Percentiles rank a stretch among this genome's conserved stretches.
phyloP scores from a whole-genome alignment of 129 eudicot species.

The Saposhnikovia divaricata region DNA sequence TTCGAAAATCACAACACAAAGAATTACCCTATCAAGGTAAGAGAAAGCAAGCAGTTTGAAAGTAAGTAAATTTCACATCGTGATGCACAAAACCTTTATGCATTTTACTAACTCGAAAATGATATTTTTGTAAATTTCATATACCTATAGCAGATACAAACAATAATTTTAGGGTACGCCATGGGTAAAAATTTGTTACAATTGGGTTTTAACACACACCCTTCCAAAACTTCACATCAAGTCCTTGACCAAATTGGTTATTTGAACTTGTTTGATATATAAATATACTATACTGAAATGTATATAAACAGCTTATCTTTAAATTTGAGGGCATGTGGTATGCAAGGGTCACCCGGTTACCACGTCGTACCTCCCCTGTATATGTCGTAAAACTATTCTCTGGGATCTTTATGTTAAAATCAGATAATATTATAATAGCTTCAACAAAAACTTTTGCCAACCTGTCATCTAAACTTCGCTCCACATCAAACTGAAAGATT shows the following conservation, averaged over 20 bases:
- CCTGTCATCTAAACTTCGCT: slow-evolving; percentile 96
- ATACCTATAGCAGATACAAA: not conserved
- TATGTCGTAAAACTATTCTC: not conserved
- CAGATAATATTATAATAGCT: not conserved
- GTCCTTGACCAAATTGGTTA: not conserved
- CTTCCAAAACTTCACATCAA: not conserved
- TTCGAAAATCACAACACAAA: not conserved
- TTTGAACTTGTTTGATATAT: not conserved
- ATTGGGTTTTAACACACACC: not conserved
- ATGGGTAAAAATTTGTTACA: not conserved
- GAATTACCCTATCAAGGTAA: not conserved
- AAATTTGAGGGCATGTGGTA: not conserved
- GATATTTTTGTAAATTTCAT: not conserved
- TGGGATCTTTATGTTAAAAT: not conserved
- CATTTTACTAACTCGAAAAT: not conserved
- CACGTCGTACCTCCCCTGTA: not conserved
- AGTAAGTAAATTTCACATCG: not conserved
- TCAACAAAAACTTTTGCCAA: not conserved
- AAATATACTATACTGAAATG: not conserved
- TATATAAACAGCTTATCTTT: not conserved
- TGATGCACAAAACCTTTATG: not conserved
- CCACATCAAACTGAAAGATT: slow-evolving; percentile 71
- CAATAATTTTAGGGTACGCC: not conserved
- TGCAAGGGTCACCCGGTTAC: not conserved
- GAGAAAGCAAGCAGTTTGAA: not conserved